phyloP scores from a whole-genome alignment of 2,329 filamentous ascomycete genomes.

The Eutypa lata region DNA sequence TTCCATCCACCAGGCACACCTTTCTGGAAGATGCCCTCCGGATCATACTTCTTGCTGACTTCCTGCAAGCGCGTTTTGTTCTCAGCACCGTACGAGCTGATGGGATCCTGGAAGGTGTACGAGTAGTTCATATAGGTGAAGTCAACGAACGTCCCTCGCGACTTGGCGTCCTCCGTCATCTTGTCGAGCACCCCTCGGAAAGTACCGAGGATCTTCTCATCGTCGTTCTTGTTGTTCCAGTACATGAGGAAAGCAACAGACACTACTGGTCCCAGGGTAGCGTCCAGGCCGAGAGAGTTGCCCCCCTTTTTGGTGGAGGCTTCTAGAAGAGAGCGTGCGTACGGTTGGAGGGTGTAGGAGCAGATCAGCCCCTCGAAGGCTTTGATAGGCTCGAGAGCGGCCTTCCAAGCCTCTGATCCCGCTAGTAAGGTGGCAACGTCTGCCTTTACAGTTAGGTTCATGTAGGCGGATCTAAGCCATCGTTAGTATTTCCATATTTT shows the following conservation, averaged over 20 bases:
- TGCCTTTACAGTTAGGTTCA: constrained; percentile 10
- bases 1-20: constrained; percentile 19
- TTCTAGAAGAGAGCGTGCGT: constrained; percentile 6
- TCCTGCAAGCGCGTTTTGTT: constrained; percentile 11
- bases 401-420: constrained; percentile 1
- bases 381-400: constrained; percentile 5
- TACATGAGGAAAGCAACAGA: constrained; percentile 7
- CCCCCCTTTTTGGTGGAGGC: constrained; percentile 5
- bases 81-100: constrained; percentile 13
- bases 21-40: constrained; percentile 22
- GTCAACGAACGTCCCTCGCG: not conserved
- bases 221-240: constrained; percentile 8
- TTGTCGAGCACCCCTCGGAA: constrained; percentile 1
- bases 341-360: constrained; percentile 13
- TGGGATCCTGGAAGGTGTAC: constrained; percentile 10
- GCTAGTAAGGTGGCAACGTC: constrained; percentile 5
- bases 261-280: constrained; percentile 4
- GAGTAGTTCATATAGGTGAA: constrained; percentile 20
- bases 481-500: not conserved
- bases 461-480: constrained; percentile 5
- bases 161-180: constrained; percentile 5
- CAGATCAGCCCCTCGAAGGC: constrained; percentile 3
- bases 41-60: constrained; percentile 22
- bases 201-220: constrained; percentile 5
- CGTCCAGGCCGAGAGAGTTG: constrained; percentile 8